Conservation (phyloP, 306 rosid species). For the Vigna reflexopilosa region DNA sequence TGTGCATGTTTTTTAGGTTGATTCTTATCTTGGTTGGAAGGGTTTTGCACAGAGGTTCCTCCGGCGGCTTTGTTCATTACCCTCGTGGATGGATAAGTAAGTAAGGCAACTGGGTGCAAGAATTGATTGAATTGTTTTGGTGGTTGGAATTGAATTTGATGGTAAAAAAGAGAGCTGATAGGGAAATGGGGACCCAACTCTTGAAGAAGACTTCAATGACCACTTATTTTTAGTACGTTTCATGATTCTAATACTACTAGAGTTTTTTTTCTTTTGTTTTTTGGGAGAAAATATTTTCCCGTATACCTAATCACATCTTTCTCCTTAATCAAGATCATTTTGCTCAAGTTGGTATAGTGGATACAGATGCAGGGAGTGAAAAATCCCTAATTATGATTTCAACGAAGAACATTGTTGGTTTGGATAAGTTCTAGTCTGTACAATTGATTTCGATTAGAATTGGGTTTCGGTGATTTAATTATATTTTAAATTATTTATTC, state of each 20-base stretch:
- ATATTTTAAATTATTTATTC: background rate
- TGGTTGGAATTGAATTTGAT: constrained; percentile 24
- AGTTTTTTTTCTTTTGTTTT: background rate
- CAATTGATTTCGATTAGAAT: background rate
- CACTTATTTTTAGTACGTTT: background rate
- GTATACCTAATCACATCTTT: constrained; percentile 4
- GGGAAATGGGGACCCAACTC: constrained; percentile 20
- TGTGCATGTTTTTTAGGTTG: background rate
- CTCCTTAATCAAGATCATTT: background rate
- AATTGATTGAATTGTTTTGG: constrained; percentile 1
- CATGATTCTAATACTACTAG: background rate
- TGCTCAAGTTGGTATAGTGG: background rate
- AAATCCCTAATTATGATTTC: constrained; percentile 8
- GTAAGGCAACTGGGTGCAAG: constrained; percentile 3
- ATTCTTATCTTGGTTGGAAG: background rate
- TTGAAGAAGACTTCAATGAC: constrained; percentile 22
- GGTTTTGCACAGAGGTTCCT: background rate
- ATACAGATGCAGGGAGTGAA: background rate
- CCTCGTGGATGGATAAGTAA: background rate
- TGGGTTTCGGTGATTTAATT: background rate
- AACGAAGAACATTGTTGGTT: background rate
- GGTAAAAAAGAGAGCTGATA: background rate
- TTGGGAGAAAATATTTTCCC: background rate
- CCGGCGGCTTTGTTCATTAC: background rate
- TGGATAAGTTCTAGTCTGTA: background rate